Base-by-base conservation (phyloP, 257 asterid genomes). In the Haberlea rhodopensis region DNA sequence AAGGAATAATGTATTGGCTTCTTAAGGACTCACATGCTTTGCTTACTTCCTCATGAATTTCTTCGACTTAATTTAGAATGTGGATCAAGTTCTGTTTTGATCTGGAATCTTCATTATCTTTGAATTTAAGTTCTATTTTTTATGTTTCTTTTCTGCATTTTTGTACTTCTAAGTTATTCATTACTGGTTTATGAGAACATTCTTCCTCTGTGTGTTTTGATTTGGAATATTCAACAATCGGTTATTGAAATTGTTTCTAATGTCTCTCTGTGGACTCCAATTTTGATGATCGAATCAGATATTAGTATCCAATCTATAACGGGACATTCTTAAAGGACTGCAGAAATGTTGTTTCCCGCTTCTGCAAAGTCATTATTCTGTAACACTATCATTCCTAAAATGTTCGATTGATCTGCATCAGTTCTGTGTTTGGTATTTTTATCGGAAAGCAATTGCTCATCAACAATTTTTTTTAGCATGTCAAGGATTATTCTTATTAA, bases 1-100 rank as follows among this genome's bases (percentile, higher is more conserved):
- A 48, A 62, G 67, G 60, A 52, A 57, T 56, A 60, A 29, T 15
- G 7, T 16, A 4, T 16, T 16, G 51, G 19, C 4, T 13, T 43
- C 51, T 16, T 16, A 62, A 71, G 46, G 31, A 19, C n/a, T 13
- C 58, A 57, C 62, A 21, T 18, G 54, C n/a, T 48, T 61, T 63
- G 66, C 61, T 58, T 40, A 52, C 62, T 19, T 51, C 27, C n/a
- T 4, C 57, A 7, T 10, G 57, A 43, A n/a, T 28, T 57, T 19
- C 27, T 29, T 70, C 19, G 22, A 49, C 59, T 20, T 63, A 1
- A 18, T 21, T 46, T 31, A 20, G 62, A 64, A 24, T 21, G n/a
- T 60, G 22, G 71, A 45, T 58, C 15, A 18, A 24, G 43, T 34
- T 54, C 51, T 24, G 55, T 53, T 1, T 40, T 65, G 71, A 23